These are phyloP conservation scores for Wickerhamomyces alni DNA, from an alignment of 805 yeast species.

Conservation along the genomic window DNA sequence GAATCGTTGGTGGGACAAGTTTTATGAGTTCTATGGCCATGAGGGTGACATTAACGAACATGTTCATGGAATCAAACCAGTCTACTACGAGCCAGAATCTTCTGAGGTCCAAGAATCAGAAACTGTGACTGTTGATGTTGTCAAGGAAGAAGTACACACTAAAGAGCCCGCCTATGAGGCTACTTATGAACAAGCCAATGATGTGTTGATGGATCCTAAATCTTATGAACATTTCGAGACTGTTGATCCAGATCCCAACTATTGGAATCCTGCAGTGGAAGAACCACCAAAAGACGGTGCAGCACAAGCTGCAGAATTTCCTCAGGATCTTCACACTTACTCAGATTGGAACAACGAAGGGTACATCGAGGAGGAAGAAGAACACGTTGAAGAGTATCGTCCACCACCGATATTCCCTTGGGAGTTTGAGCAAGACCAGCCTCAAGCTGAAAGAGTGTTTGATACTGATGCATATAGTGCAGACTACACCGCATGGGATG, in stretches of 20 bases:
- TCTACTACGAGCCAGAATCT: constrained; percentile 10
- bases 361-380: constrained; percentile 3
- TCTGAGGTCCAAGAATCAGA: too few relatives aligned
- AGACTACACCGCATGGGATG: constrained; percentile 17
- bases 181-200: constrained; percentile 2
- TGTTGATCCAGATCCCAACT: constrained; percentile 4
- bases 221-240: constrained; percentile 19
- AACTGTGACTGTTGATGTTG: background rate
- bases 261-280: constrained; percentile 40
- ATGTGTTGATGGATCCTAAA: constrained; percentile 16
- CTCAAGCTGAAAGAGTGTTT: constrained; percentile 18
- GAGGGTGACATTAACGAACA: constrained; percentile 10
- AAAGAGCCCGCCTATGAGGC: background rate
- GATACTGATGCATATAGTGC: constrained; percentile 5
- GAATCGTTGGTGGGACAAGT: constrained; percentile 20
- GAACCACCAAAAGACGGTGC: constrained; percentile 34
- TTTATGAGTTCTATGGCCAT: constrained; percentile 16
- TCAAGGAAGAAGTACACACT: too few relatives aligned
- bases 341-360: constrained; percentile 18
- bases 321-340: constrained; percentile 11
- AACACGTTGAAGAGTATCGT: constrained; percentile 3
- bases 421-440: constrained; percentile 18
- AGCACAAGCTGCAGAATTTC: constrained; percentile 23
- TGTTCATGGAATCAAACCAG: constrained; percentile 21
- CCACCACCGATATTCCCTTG: constrained; percentile 27